A percentile compares a stretch with the other conserved stretches of the same genome.
These are phyloP conservation scores for Umbelopsis vinacea DNA, from an alignment of 192 early-diverging fungal species.

Conservation along the genomic window DNA sequence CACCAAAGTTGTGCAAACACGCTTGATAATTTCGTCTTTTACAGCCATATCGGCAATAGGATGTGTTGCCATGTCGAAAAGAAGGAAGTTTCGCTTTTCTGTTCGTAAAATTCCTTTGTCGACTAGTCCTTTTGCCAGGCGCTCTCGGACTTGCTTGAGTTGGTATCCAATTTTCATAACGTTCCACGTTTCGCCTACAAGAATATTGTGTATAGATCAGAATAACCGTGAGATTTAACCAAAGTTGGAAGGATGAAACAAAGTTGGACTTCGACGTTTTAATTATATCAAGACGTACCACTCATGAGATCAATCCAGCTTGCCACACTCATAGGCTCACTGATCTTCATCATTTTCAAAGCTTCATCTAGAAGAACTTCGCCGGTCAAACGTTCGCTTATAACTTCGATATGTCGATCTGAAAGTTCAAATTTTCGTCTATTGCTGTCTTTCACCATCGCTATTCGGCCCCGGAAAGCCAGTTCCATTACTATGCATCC, in stretches of 20 bases:
- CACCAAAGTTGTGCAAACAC: conserved; percentile 80
- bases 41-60: conserved; percentile 87
- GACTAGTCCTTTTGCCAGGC: conserved; percentile 96
- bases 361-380: conserved; percentile 97
- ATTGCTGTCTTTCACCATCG: conserved; percentile 84
- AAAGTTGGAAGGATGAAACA: not conserved
- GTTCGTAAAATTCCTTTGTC: conserved; percentile 97
- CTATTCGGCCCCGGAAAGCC: conserved; percentile 88
- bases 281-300: conserved; percentile 54
- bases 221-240: too few species aligned
- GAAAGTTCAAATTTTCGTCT: conserved; percentile 72
- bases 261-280: not conserved
- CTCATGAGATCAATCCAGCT: conserved; percentile 98
- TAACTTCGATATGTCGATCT: conserved; percentile 86
- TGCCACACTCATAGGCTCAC: conserved; percentile 80
- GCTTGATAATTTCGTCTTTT: conserved; percentile 87
- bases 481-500: conserved; percentile 97
- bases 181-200: conserved; percentile 96
- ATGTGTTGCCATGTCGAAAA: conserved; percentile 99
- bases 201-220: conserved; percentile 3
- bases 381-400: conserved; percentile 82
- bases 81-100: conserved; percentile 93
- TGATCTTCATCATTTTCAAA: conserved; percentile 87
- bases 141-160: conserved; percentile 96
- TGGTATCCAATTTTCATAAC: conserved; percentile 96